phyloP scores from a whole-genome alignment of 176 grass and related monocot species.

The bread wheat (Triticum aestivum) region DNA sequence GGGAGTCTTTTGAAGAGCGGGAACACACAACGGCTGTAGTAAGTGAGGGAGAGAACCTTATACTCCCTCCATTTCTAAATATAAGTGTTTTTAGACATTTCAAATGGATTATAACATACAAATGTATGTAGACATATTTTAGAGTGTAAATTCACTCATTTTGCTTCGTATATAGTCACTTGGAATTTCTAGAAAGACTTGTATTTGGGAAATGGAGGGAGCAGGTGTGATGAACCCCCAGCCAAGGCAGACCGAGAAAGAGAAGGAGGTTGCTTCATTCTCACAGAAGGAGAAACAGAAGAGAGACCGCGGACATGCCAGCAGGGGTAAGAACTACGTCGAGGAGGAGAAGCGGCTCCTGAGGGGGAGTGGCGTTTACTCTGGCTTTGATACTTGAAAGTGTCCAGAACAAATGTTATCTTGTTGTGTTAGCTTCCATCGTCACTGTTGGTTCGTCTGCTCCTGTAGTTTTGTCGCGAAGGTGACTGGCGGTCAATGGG shows the following conservation, averaged over 20 bases:
- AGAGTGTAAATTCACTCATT: too few species aligned
- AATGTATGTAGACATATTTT: too few species aligned
- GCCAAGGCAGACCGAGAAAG: conserved; percentile 39
- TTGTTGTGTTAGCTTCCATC: background rate
- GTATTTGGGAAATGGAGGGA: too few species aligned
- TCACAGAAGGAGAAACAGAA: too few species aligned
- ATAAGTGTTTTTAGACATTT: too few species aligned
- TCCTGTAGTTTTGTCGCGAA: background rate
- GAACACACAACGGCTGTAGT: conserved; percentile 53
- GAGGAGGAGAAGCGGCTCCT: conserved; percentile 95
- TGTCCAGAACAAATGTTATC: background rate
- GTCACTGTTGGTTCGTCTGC: background rate
- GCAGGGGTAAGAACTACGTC: conserved; percentile 80
- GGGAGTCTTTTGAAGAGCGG: conserved; percentile 66
- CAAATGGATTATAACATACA: too few species aligned
- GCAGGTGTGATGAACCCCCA: conserved; percentile 27
- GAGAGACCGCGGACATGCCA: background rate
- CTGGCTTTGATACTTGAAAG: conserved; percentile 81
- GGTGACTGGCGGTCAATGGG: background rate
- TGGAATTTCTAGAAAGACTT: background rate
- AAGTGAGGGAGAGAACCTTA: conserved; percentile 61
- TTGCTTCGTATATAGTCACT: too few species aligned
- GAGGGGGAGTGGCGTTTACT: conserved; percentile 76
- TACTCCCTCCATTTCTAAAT: too few species aligned
- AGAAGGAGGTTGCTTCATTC: background rate